These are phyloP conservation scores for Cantharellus cinnabarinus DNA, from an alignment of 768 basidiomycete species.

Conservation along the genomic window DNA sequence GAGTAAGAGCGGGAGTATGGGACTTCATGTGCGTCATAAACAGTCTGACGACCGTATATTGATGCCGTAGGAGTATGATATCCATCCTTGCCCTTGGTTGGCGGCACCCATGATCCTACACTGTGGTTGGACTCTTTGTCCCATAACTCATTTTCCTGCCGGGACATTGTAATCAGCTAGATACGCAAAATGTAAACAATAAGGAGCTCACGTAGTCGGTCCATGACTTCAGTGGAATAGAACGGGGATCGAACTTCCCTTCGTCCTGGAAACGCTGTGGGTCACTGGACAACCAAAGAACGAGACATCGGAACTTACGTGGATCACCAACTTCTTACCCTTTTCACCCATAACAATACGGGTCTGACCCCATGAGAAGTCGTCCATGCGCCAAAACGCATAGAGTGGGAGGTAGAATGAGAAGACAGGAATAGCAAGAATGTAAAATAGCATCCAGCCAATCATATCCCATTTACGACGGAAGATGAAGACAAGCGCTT, in stretches of 20 bases:
- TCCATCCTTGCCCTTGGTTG: constrained; percentile 40
- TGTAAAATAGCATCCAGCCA: constrained; percentile 94
- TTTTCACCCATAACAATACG: constrained; percentile 84
- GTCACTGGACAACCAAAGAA: background rate
- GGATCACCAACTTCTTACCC: constrained; percentile 88
- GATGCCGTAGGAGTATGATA: constrained; percentile 61
- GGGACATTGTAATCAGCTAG: constrained; percentile 1
- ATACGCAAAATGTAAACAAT: background rate
- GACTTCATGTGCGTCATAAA: constrained; percentile 32
- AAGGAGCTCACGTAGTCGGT: constrained; percentile 59
- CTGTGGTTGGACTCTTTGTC: constrained; percentile 94
- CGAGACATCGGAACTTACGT: constrained; percentile 33
- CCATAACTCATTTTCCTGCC: constrained; percentile 86
- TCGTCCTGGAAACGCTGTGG: constrained; percentile 43
- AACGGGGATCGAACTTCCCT: constrained; percentile 85
- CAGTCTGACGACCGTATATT: constrained; percentile 71
- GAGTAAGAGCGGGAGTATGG: constrained; percentile 41
- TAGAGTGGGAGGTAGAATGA: constrained; percentile 85
- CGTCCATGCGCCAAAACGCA: constrained; percentile 97
- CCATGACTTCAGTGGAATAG: constrained; percentile 93
- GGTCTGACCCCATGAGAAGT: constrained; percentile 90
- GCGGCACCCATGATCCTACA: constrained; percentile 82
- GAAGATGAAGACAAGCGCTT: constrained; percentile 78
- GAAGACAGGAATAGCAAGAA: constrained; percentile 81
- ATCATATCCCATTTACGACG: constrained; percentile 97